Percentiles rank a stretch among this genome's conserved stretches.
These are phyloP conservation scores for Oxytropis ochrocephala DNA, from an alignment of 306 rosid species.

Conservation along the genomic window DNA sequence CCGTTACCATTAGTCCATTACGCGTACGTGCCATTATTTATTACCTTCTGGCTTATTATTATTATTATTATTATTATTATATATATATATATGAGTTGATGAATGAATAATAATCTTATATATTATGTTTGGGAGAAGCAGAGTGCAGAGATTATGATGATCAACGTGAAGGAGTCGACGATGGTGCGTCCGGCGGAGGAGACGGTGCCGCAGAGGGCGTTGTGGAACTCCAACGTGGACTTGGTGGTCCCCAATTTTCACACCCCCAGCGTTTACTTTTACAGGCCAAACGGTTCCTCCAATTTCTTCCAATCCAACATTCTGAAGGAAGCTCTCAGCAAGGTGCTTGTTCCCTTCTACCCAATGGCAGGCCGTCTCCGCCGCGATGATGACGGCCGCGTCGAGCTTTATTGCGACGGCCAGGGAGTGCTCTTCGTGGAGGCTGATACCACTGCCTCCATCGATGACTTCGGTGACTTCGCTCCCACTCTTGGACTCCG, in stretches of 20 bases:
- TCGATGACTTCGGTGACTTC: conserved; percentile 68
- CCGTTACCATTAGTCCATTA: background rate
- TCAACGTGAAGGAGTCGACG: conserved; percentile 43
- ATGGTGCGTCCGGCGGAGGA: conserved; percentile 69
- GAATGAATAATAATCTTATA: background rate
- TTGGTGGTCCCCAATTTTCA: conserved; percentile 55
- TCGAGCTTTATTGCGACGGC: conserved; percentile 61
- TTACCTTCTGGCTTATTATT: no score
- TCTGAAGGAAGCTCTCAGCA: conserved; percentile 57
- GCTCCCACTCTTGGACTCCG: conserved; percentile 65
- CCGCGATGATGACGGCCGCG: conserved; percentile 66
- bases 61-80: no score
- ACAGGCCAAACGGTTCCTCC: conserved; percentile 39
- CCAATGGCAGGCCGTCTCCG: conserved; percentile 75
- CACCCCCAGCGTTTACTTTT: conserved; percentile 75
- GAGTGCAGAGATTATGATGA: conserved; percentile 26
- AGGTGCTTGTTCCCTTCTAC: conserved; percentile 62
- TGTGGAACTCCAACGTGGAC: conserved; percentile 83
- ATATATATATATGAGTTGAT: no score
- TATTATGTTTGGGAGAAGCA: background rate
- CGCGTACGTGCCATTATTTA: no score
- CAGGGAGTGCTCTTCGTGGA: conserved; percentile 73
- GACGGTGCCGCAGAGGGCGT: conserved; percentile 22
- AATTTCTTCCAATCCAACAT: conserved; percentile 50
- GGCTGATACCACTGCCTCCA: conserved; percentile 39